A percentile compares a stretch with the other conserved stretches of the same genome.
Conservation (phyloP, 2,329 filamentous ascomycete genomes). For the Pseudodiploospora longispora region DNA sequence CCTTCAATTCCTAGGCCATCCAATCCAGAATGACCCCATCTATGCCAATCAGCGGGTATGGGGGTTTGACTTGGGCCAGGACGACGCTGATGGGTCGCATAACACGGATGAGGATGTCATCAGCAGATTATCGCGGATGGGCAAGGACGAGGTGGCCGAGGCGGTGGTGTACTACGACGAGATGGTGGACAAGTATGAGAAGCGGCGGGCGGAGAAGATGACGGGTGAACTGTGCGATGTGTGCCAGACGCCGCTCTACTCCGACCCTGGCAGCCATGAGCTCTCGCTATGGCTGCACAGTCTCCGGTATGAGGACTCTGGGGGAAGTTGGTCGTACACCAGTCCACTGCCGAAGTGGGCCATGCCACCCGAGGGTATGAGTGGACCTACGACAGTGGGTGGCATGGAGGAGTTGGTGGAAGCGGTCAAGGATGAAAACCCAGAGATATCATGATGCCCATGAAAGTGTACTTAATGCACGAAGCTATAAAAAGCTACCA, state of each 20-base stretch:
- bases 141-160: conserved; percentile 85
- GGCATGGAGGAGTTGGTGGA: conserved; percentile 51
- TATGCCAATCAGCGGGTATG: conserved; percentile 94
- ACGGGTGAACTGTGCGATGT: conserved; percentile 74
- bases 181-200: conserved; percentile 84
- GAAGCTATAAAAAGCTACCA: too few species aligned
- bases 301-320: conserved; percentile 75
- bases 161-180: conserved; percentile 90
- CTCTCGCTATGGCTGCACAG: conserved; percentile 92
- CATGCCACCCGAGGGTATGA: conserved; percentile 63
- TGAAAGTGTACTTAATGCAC: too few species aligned
- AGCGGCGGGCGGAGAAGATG: conserved; percentile 86
- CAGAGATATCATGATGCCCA: conserved; percentile 23
- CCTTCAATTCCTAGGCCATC: conserved; percentile 86
- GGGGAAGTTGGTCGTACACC: conserved; percentile 78
- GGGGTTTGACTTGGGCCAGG: conserved; percentile 66
- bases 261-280: conserved; percentile 84
- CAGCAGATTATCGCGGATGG: conserved; percentile 76
- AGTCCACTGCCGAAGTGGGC: conserved; percentile 84
- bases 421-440: conserved; percentile 40
- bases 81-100: conserved; percentile 55
- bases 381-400: conserved; percentile 62
- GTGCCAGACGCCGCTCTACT: conserved; percentile 85
- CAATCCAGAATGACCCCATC: conserved; percentile 95
- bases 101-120: conserved; percentile 88